Conservation (phyloP, 768 basidiomycete species). For the Russula ochroleuca region DNA sequence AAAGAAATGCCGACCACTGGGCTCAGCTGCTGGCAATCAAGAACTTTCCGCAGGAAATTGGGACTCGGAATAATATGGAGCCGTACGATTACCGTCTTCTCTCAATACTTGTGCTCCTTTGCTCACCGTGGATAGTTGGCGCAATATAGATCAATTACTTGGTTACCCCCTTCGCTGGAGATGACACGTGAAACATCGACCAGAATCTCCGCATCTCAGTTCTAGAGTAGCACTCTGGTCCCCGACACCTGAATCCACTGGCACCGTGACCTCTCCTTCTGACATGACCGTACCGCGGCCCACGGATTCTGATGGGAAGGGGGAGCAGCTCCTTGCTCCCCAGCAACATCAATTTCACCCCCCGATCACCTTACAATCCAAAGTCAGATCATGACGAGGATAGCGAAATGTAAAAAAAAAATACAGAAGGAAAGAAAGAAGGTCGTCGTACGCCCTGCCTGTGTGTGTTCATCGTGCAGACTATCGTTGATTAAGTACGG, state of each 20-base stretch:
- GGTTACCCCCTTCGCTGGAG: background rate
- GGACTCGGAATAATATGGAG: background rate
- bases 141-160: background rate
- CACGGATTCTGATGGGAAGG: background rate
- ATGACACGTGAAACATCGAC: background rate
- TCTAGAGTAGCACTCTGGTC: background rate
- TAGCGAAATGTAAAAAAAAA: background rate
- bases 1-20: slow-evolving; percentile 33
- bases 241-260: background rate
- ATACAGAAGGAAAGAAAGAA: background rate
- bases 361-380: background rate
- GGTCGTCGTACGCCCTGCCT: too few species aligned
- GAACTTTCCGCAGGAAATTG: background rate
- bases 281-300: background rate
- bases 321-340: background rate
- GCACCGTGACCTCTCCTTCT: background rate
- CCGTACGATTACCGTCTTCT: background rate
- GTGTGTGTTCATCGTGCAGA: background rate
- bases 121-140: background rate
- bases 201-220: background rate
- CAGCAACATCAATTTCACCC: background rate
- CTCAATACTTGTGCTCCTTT: too few species aligned
- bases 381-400: background rate
- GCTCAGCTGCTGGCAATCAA: slow-evolving; percentile 29
- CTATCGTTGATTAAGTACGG: background rate